Percentiles rank a stretch among this genome's conserved stretches.
Conservation (phyloP, 495 filamentous ascomycete species). For the Lepidopterella palustris region DNA sequence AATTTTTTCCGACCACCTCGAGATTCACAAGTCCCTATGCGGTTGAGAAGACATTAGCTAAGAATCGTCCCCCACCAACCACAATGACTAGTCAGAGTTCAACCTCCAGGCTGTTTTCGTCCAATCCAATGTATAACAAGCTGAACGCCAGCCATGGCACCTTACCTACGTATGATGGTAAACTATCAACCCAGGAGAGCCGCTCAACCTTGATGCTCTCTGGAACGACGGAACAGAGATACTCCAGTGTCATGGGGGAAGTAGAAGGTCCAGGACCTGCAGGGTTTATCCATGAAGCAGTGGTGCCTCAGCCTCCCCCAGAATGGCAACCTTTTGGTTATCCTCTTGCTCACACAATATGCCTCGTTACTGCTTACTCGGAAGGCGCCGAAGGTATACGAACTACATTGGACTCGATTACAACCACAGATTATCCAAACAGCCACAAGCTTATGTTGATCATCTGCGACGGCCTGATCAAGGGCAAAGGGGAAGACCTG, state of each 20-base stretch:
- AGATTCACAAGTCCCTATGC: constrained; percentile 93
- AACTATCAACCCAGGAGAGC: constrained; percentile 36
- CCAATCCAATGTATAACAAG: constrained; percentile 61
- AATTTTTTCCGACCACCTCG: constrained; percentile 77
- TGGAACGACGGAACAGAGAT: constrained; percentile 39
- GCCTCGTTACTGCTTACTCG: constrained; percentile 94
- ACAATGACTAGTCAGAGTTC: constrained; percentile 96
- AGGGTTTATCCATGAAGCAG: constrained; percentile 90
- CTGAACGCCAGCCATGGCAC: constrained; percentile 61
- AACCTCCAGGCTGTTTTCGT: constrained; percentile 63
- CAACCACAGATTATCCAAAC: constrained; percentile 97
- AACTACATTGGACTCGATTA: constrained; percentile 92
- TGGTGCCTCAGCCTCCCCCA: constrained; percentile 94
- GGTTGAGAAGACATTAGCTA: constrained; percentile 49
- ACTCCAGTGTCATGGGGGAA: constrained; percentile 53
- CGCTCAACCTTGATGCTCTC: constrained; percentile 49
- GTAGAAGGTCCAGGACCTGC: constrained; percentile 73
- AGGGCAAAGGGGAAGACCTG: constrained; percentile 81
- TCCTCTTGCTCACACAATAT: constrained; percentile 87
- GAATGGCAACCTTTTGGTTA: constrained; percentile 97
- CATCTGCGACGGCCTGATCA: constrained; percentile 96
- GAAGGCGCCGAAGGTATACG: constrained; percentile 90
- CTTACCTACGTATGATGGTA: constrained; percentile 40
- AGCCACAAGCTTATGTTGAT: constrained; percentile 95
- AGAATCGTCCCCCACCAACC: constrained; percentile 56